A percentile compares a stretch with the other conserved stretches of the same genome.
These are phyloP conservation scores for Phytopythium cucurbitacearum DNA, from an alignment of 352 stramenopile genomes.

Conservation along the genomic window DNA sequence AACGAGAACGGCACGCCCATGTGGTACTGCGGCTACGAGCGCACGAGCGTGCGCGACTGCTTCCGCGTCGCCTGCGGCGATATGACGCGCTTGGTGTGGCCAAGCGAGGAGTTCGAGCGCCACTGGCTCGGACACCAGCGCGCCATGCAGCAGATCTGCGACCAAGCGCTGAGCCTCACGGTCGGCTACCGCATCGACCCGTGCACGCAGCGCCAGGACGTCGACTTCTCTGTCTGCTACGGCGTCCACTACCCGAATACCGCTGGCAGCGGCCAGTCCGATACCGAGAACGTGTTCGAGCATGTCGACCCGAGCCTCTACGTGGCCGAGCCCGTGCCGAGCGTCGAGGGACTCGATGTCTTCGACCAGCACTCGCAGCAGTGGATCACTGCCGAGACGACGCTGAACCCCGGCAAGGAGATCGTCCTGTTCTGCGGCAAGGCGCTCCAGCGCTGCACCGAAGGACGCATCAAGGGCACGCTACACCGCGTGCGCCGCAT, in stretches of 20 bases:
- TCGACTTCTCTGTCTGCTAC: constrained; percentile 61
- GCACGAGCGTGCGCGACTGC: constrained; percentile 52
- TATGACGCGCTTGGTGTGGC: constrained; percentile 44
- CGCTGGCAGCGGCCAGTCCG: constrained; percentile 40
- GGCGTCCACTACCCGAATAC: constrained; percentile 60
- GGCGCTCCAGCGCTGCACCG: constrained; percentile 35
- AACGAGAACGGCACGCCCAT: constrained; percentile 58
- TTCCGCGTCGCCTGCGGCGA: constrained; percentile 53
- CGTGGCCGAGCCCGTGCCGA: constrained; percentile 49
- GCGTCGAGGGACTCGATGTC: constrained; percentile 50
- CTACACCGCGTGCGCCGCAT: constrained; percentile 47
- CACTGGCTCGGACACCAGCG: constrained; percentile 39
- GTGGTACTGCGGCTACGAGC: constrained; percentile 62
- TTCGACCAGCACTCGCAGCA: constrained; percentile 46
- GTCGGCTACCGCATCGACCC: constrained; percentile 35
- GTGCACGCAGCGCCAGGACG: constrained; percentile 23
- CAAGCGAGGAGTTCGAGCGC: constrained; percentile 28
- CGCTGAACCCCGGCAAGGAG: constrained; percentile 46
- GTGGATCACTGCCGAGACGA: constrained; percentile 46
- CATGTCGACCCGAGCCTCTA: constrained; percentile 61
- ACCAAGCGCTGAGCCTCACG: constrained; percentile 44
- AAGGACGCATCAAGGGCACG: constrained; percentile 44
- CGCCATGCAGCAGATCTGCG: constrained; percentile 45
- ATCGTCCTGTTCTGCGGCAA: constrained; percentile 62
- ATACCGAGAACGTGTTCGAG: constrained; percentile 59